A percentile compares a stretch with the other conserved stretches of the same genome.
phyloP scores from a whole-genome alignment of 2,329 filamentous ascomycete genomes.

The Achaetomium macrosporum region DNA sequence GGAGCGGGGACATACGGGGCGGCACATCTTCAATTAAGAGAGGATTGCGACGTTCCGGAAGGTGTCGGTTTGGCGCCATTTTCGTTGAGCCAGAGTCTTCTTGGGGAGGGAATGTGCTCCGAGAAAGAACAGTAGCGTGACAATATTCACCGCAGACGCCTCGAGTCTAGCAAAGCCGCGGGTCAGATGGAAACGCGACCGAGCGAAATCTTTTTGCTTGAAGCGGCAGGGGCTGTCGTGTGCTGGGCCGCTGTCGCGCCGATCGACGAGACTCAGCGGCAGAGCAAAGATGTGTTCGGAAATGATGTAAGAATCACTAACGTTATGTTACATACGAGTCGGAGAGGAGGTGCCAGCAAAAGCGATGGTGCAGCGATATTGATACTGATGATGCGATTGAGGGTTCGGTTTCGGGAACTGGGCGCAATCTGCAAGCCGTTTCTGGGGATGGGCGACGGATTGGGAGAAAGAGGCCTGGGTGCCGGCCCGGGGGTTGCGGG shows the following conservation, averaged over 20 bases:
- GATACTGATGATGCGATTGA: conserved; percentile 19
- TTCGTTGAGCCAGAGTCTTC: neutral
- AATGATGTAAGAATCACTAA: neutral
- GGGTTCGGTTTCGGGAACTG: neutral
- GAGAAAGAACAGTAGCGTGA: neutral
- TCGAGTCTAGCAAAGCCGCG: neutral
- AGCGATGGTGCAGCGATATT: neutral
- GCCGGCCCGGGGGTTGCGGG: conserved; percentile 4
- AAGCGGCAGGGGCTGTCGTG: conserved; percentile 13
- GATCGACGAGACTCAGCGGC: neutral
- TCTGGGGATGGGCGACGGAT: conserved; percentile 19
- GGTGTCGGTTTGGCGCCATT: conserved; percentile 32
- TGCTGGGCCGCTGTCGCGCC: conserved; percentile 6
- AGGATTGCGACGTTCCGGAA: conserved; percentile 60
- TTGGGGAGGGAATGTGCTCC: neutral
- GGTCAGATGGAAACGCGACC: conserved; percentile 13
- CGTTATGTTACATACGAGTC: neutral
- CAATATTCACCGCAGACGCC: neutral
- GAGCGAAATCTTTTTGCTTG: conserved; percentile 22
- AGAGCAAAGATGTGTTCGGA: neutral
- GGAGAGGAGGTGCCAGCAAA: neutral
- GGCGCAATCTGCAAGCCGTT: conserved; percentile 22
- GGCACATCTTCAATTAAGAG: conserved; percentile 61
- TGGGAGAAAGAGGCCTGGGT: conserved; percentile 19
- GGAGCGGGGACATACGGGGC: conserved; percentile 43